Evolutionary conservation across 306 rosid species (phyloP).

Genomic region (Dryas octopetala): DNA sequence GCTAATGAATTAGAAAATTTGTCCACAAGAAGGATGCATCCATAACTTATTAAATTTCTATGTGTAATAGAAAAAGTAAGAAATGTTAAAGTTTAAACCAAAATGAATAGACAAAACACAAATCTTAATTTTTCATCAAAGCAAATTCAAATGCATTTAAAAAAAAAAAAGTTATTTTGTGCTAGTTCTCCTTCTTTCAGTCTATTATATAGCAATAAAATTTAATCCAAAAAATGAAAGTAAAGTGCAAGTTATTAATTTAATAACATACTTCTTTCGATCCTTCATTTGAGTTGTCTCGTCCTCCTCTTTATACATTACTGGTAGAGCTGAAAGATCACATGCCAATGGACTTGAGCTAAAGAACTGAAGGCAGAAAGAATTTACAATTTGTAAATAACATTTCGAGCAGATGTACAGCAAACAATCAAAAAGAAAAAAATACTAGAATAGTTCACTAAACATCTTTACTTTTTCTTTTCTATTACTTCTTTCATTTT

Average conservation of each 20-base stretch:
- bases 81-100: neutral
- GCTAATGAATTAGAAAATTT: neutral
- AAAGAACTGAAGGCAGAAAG: conserved; percentile 42
- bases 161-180: neutral
- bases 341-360: conserved; percentile 44
- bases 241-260: neutral
- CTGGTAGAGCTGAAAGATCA: conserved; percentile 36
- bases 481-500: neutral
- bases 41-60: neutral
- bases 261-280: conserved; percentile 33
- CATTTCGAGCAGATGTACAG: neutral
- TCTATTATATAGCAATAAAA: neutral
- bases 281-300: conserved; percentile 22
- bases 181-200: neutral
- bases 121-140: neutral
- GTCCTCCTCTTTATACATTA: conserved; percentile 24
- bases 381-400: neutral
- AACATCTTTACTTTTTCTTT: neutral
- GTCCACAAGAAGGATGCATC: no score
- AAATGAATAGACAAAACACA: neutral
- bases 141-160: neutral
- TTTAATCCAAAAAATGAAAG: neutral
- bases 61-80: neutral
- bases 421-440: conserved; percentile 2
- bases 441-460: neutral